Conservation (phyloP, 257 asterid genomes). For the Penstemon newberryi region DNA sequence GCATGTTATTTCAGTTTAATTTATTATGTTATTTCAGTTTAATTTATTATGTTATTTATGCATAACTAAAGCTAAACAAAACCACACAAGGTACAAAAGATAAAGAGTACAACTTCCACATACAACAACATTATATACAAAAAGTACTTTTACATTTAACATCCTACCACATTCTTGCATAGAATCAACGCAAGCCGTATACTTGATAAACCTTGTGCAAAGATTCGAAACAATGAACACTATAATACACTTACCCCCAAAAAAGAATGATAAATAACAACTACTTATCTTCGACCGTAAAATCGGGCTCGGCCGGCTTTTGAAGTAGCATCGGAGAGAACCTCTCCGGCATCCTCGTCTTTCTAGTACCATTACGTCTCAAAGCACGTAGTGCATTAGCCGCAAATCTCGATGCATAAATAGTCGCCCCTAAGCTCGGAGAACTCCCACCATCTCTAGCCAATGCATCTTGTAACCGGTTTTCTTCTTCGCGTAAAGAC, state of each 20-base stretch:
- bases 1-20: too few relatives aligned
- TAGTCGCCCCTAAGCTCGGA: slow-evolving; percentile 87
- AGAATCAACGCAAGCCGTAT: slow-evolving; percentile 6
- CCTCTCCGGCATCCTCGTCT: slow-evolving; percentile 68
- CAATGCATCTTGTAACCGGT: slow-evolving; percentile 71
- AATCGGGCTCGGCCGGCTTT: slow-evolving; percentile 97
- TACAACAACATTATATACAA: slow-evolving; percentile 21
- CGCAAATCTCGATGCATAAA: slow-evolving; percentile 89
- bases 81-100: neutral
- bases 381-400: slow-evolving; percentile 78
- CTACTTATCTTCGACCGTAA: slow-evolving; percentile 62
- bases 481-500: slow-evolving; percentile 74
- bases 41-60: too few relatives aligned
- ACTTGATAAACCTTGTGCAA: neutral
- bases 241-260: slow-evolving; percentile 30
- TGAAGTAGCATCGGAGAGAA: slow-evolving; percentile 74
- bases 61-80: too few relatives aligned
- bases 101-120: neutral
- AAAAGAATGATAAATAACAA: slow-evolving; percentile 24
- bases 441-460: slow-evolving; percentile 60
- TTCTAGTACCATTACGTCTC: slow-evolving; percentile 58
- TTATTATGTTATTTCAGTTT: too few relatives aligned
- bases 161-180: slow-evolving; percentile 12
- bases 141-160: neutral
- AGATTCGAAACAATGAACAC: slow-evolving; percentile 2